Evolutionary conservation across 495 filamentous ascomycete species (phyloP), one percentile per base, ranked within the genome.

Genomic region (Neurospora sp.): DNA sequence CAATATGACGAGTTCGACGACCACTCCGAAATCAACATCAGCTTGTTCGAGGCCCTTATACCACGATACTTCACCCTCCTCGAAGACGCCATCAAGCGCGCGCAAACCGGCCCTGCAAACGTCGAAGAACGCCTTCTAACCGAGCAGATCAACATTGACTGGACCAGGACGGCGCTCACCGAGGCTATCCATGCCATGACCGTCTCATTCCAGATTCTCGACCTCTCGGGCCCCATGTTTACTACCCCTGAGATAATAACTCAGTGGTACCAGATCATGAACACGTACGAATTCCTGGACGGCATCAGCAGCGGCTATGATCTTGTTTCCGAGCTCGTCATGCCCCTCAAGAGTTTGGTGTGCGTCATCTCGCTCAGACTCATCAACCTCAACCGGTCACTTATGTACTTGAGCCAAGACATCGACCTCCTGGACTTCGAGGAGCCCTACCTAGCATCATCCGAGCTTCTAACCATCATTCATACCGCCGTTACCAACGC

Each of bases 161-260:
- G 92, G 91, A 80, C 82, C 18, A 87, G 86, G 68, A 88, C 84
- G 16, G 82, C 87, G 31, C 81, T 93, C 42, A 86, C 90, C 39
- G 92, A 94, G 77, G 85, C 90, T 22, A 82, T 91, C 42, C 91
- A 94, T 77, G 86, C 91, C 46, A 82, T 96, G 83, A 88, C 93
- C 41, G 82, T 93, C 12, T 79, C 94, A 53, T 93, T 96, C 72
- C 85, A 92, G 53, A 84, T 91, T 35, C 77, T 95, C 65, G 90
- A 92, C 59, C 79, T 85, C 6, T 84, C 84, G 5, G 76, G 81
- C 4, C 84, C 83, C 44, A 79, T 89, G 22, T 87, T 90, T n/a
- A 86, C 88, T 18, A 83, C 88, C 3, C 82, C 84, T 14, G 80
- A 89, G 16, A 76, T 96, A 8, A 79, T 91, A 8, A 82, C 86